Percentiles rank a stretch among this genome's conserved stretches.
These are phyloP conservation scores for Phytophthora colocasiae DNA, from an alignment of 352 stramenopile genomes.

Conservation along the genomic window DNA sequence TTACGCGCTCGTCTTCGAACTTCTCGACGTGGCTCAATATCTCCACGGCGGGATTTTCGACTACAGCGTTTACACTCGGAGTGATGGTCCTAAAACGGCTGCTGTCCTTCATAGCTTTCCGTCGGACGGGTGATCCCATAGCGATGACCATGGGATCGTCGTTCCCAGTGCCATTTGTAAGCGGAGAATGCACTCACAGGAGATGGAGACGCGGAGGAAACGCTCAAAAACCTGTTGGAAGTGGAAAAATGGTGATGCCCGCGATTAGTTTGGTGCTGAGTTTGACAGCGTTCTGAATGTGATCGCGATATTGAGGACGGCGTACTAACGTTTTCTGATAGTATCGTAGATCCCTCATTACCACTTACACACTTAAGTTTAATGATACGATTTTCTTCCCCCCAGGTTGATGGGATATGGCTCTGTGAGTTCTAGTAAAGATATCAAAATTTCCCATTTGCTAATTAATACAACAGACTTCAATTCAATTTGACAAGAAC, in stretches of 20 bases:
- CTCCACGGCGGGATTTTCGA: constrained; percentile 33
- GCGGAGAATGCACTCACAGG: constrained; percentile 1
- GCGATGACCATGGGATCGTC: constrained; percentile 11
- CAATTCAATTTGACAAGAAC: too few relatives aligned
- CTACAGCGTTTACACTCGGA: constrained; percentile 32
- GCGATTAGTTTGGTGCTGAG: too few relatives aligned
- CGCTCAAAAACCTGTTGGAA: constrained; percentile 20
- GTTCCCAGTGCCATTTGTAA: constrained; percentile 14
- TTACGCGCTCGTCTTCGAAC: constrained; percentile 19
- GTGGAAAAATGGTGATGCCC: background rate
- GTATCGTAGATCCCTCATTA: too few relatives aligned
- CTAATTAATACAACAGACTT: too few relatives aligned
- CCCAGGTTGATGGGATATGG: too few relatives aligned
- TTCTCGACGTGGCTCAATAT: constrained; percentile 39
- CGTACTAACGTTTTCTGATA: too few relatives aligned
- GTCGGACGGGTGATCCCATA: constrained; percentile 14
- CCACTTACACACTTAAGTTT: too few relatives aligned
- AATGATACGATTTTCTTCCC: too few relatives aligned
- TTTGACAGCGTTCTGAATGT: too few relatives aligned
- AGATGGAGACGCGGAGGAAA: constrained; percentile 4
- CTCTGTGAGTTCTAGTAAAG: too few relatives aligned
- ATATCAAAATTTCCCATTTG: too few relatives aligned
- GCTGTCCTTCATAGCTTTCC: constrained; percentile 10
- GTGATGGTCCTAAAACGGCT: constrained; percentile 19
- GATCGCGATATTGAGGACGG: too few relatives aligned